Evolutionary conservation across 192 early-diverging fungal species (phyloP), one percentile per base, ranked within the genome.

Genomic region (Umbelopsis ramanniana): DNA sequence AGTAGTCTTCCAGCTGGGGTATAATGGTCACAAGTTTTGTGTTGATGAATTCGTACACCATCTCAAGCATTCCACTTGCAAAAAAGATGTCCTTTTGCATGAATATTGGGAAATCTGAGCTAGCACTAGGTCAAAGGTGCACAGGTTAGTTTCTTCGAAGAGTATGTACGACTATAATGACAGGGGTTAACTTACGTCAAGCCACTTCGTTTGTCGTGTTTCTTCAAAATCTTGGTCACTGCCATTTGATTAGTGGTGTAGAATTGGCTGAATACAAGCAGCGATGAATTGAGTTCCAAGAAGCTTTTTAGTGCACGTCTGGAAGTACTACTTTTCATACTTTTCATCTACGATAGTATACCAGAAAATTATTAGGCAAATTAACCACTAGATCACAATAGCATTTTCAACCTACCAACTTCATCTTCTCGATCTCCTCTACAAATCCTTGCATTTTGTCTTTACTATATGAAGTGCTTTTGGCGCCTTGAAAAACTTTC

Each of bases 161-260:
- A 21, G 63, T 35, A 17, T 50, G 67, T 55, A 8, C 29, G 37
- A 57, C 17, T 3, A 46, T 0, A n/a, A n/a, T n/a, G n/a, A 60
- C 11, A 29, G 9, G 9, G 17, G 48, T 14, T 21, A 57, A 69
- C 74, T 67, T 82, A 86, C 85, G 33, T 71, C 54, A 96, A 76
- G 24, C 89, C 88, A 11, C 90, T 94, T 23, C 89, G 86, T 75
- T 96, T 96, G 75, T 96, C 94, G 74, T 96, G 94, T 76, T 96
- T 96, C 76, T 96, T 96, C 38, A 96, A 76, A 35, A 96, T 95
- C 75, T 96, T 96, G 45, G 85, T 85, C 73, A 91, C 89, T 0
- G 94, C 93, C 54, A 83, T 87, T 60, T 87, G 87, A 77, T 96
- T 96, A 73, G 94, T 74, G 63, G 85, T 87, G 52, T 90, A 85